Percentiles rank a stretch among this genome's conserved stretches.
Evolutionary conservation across 2,329 filamentous ascomycete genomes (phyloP).

Genomic region (Colletotrichum simmondsii): DNA sequence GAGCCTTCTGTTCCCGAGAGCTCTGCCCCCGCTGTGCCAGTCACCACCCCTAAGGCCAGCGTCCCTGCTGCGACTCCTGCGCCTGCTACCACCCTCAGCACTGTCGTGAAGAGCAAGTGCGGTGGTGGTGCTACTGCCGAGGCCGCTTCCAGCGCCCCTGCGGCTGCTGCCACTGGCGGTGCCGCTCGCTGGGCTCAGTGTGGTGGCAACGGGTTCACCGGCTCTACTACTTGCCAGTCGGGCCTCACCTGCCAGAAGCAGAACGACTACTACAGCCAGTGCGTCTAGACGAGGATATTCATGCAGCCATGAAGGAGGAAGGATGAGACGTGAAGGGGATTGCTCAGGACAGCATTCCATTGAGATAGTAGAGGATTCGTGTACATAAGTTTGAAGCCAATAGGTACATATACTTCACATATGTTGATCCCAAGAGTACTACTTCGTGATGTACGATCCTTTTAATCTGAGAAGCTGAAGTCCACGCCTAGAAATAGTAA

Average conservation of each 20-base stretch:
- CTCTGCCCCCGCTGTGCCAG: background rate
- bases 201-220: constrained; percentile 48
- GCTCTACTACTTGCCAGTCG: constrained; percentile 47
- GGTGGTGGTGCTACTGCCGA: background rate
- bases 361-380: constrained; percentile 4
- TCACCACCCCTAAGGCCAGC: background rate
- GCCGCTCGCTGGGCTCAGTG: constrained; percentile 49
- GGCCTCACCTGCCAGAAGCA: constrained; percentile 48
- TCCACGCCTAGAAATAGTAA: too few species aligned
- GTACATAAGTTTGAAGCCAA: constrained; percentile 25
- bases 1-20: constrained; percentile 1
- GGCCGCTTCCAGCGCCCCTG: constrained; percentile 8
- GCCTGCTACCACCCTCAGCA: constrained; percentile 17
- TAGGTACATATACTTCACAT: background rate
- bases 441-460: too few species aligned
- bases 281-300: constrained; percentile 41
- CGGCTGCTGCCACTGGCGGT: constrained; percentile 19
- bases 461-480: background rate
- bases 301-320: too few species aligned
- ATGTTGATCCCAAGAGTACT: background rate
- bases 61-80: background rate
- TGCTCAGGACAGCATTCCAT: constrained; percentile 7
- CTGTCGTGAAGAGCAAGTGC: constrained; percentile 26
- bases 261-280: constrained; percentile 56
- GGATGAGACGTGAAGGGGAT: background rate